Evolutionary conservation across 257 asterid species (phyloP).

Genomic region (Thymus mandschuricus): DNA sequence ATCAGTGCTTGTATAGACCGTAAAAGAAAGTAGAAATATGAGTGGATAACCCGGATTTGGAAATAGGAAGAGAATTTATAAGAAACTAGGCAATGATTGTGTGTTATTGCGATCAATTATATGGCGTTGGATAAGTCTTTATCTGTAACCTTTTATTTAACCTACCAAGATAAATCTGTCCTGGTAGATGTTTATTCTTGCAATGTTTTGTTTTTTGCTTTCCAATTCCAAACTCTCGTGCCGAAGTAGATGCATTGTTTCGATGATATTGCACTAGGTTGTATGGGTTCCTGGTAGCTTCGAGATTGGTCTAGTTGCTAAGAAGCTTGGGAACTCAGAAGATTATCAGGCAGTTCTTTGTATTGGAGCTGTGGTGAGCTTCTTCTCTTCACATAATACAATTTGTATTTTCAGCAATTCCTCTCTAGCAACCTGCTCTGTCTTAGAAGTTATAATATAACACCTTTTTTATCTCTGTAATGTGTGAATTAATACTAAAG

Average conservation of each 20-base stretch:
- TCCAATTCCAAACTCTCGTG: not conserved
- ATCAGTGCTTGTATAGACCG: not conserved
- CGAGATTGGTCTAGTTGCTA: constrained; percentile 82
- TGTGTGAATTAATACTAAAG: constrained; percentile 3
- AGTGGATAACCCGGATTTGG: not conserved
- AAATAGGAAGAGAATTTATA: not conserved
- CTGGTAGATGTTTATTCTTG: not conserved
- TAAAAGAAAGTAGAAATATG: not conserved
- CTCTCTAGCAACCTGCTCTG: not conserved
- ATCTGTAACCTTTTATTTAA: not conserved
- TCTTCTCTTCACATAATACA: constrained; percentile 17
- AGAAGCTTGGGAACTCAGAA: constrained; percentile 77
- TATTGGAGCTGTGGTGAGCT: constrained; percentile 93
- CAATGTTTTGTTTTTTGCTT: not conserved
- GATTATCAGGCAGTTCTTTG: constrained; percentile 85
- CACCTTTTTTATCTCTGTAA: not conserved
- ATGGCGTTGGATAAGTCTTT: not conserved
- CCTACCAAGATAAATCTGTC: not conserved
- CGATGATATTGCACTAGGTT: constrained; percentile 53
- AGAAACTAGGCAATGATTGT: not conserved
- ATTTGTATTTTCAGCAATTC: too few species aligned
- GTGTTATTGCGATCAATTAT: not conserved
- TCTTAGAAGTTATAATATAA: not conserved
- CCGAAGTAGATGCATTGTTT: constrained; percentile 3
- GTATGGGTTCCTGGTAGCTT: constrained; percentile 98